Evolutionary conservation across 2,329 filamentous ascomycete species (phyloP).

Genomic region (Xylariaceae sp.): DNA sequence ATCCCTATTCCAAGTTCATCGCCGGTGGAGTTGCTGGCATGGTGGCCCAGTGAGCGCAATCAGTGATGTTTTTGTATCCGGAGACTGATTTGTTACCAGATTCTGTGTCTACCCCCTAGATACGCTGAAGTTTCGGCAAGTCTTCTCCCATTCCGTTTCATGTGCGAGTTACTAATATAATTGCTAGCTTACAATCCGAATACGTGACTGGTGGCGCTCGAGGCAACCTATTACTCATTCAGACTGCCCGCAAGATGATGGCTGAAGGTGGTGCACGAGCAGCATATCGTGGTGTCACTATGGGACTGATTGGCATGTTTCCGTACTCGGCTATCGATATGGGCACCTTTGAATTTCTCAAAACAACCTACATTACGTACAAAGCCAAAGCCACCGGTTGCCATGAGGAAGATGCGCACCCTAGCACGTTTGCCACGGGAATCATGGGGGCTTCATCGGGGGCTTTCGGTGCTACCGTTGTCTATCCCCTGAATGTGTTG

Average conservation of each 20-base stretch:
- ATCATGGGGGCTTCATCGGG: constrained; percentile 89
- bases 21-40: constrained; percentile 91
- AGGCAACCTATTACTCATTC: constrained; percentile 77
- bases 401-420: constrained; percentile 79
- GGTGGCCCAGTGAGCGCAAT: constrained; percentile 72
- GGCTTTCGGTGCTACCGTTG: constrained; percentile 86
- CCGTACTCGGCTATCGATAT: constrained; percentile 97
- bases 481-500: constrained; percentile 92
- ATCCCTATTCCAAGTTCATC: constrained; percentile 82
- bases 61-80: neutral
- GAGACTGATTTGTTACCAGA: constrained; percentile 40
- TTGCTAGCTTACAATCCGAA: constrained; percentile 85
- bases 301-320: constrained; percentile 95
- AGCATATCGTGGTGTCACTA: constrained; percentile 89
- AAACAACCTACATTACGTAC: constrained; percentile 67
- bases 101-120: constrained; percentile 95
- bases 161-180: constrained; percentile 24
- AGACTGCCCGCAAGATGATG: constrained; percentile 86
- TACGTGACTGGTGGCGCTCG: constrained; percentile 81
- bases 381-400: constrained; percentile 68
- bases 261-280: constrained; percentile 68
- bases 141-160: neutral
- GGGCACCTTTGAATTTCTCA: constrained; percentile 90
- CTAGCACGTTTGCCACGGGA: constrained; percentile 80
- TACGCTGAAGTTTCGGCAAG: constrained; percentile 66